Percentiles rank a stretch among this genome's conserved stretches.
Evolutionary conservation across 1,139 yeast species (phyloP).

Genomic region (Suhomyces bolitotheri): DNA sequence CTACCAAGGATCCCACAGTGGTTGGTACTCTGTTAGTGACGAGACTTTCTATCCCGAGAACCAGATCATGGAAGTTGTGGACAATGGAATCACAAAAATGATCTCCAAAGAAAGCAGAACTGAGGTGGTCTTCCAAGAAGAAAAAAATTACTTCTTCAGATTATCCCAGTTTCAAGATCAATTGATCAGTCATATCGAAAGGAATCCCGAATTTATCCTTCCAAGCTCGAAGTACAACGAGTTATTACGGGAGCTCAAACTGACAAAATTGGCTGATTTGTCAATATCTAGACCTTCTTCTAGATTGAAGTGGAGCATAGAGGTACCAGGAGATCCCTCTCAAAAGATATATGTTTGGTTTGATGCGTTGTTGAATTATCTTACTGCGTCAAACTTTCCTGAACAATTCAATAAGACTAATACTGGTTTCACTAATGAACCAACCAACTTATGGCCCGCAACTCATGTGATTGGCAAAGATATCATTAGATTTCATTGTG

Average conservation of each 20-base stretch:
- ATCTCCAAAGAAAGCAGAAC: constrained; percentile 75
- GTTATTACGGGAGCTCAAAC: constrained; percentile 58
- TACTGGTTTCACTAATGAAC: constrained; percentile 3
- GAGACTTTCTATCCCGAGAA: constrained; percentile 90
- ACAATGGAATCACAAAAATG: constrained; percentile 36
- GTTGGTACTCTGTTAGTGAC: constrained; percentile 95
- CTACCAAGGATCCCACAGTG: constrained; percentile 79
- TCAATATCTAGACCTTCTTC: constrained; percentile 82
- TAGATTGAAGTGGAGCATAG: constrained; percentile 85
- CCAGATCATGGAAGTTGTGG: constrained; percentile 57
- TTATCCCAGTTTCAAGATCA: constrained; percentile 59
- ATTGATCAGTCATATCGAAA: constrained; percentile 50
- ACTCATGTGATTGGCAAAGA: constrained; percentile 91
- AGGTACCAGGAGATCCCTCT: constrained; percentile 75
- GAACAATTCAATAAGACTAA: constrained; percentile 14
- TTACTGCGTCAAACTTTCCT: constrained; percentile 75
- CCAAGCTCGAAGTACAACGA: constrained; percentile 62
- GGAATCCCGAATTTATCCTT: constrained; percentile 57
- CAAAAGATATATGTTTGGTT: constrained; percentile 96
- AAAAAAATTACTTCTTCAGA: constrained; percentile 83
- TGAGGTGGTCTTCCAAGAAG: constrained; percentile 74
- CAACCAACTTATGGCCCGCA: constrained; percentile 52
- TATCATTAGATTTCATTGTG: constrained; percentile 81
- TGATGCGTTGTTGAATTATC: constrained; percentile 86
- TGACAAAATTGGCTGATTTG: constrained; percentile 56